Base-by-base conservation (phyloP, 768 basidiomycete species). In the Naganishia friedmannii region DNA sequence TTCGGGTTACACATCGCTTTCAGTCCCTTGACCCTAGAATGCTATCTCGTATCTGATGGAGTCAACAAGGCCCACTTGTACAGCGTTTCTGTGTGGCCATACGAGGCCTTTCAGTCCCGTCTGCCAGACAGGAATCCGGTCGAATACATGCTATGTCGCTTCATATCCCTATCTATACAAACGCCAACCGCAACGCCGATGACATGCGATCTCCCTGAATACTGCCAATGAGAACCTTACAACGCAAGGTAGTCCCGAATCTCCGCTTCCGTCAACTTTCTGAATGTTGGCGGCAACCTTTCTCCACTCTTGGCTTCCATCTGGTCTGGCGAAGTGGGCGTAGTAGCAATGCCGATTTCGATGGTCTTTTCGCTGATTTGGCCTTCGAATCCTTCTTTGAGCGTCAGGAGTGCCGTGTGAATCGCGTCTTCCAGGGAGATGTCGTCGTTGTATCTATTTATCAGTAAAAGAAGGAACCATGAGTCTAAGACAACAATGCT, bases 331-430 rank as follows among this genome's bases (percentile, higher is more conserved):
- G 82, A 77, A 15, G 89, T 90, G 9, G 93, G 92, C 19, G 94
- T 90, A 60, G 93, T 95, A 73, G 98, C 87, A 48, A 99, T 88
- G 39, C 96, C 96, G 65, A 99, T 92, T 83, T 99, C 96, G 78
- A 99, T 96, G 55, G 96, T 99, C 85, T 96, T 94, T 83, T 97
- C 96, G 32, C 95, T 97, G 95, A 99, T 97, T 79, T 97, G 92
- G n/a, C 96, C 96, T 82, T 99, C 96, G 77, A 98, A 99, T 3
- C 96, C 94, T 83, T 98, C 96, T 83, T 99, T 98, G 74, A 98
- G 85, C 42, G 96, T 99, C 74, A 99, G 83, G 32, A 99, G 87
- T 39, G 96, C 96, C 15, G 96, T 99, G 82, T 99, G 96, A 74
- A 98, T 98, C 39, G 95, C 96, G 81, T 97, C 96, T 83, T 97